Percentiles rank a stretch among this genome's conserved stretches.
Evolutionary conservation across 2,329 filamentous ascomycete species (phyloP).

Genomic region (Aspergillus jensenii): DNA sequence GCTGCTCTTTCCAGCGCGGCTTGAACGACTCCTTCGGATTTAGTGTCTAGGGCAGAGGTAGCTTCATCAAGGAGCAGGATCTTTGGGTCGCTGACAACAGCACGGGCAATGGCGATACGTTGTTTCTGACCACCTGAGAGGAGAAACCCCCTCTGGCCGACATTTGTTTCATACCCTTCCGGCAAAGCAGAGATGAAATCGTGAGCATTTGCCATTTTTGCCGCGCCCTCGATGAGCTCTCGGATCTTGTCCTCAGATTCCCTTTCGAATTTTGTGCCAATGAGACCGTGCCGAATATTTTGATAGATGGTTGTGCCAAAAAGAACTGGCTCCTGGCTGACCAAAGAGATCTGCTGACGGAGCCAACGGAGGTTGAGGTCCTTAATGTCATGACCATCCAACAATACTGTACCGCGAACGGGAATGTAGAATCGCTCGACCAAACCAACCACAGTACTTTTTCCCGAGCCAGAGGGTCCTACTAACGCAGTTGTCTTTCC

Average conservation of each 20-base stretch:
- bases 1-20: constrained; percentile 85
- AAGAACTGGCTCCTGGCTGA: constrained; percentile 88
- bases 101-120: constrained; percentile 89
- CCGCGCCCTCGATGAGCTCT: constrained; percentile 74
- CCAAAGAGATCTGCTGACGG: constrained; percentile 85
- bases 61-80: constrained; percentile 93
- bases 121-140: constrained; percentile 96
- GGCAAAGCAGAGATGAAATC: constrained; percentile 82
- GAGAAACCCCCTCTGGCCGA: constrained; percentile 91
- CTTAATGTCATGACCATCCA: constrained; percentile 81
- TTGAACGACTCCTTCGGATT: constrained; percentile 92
- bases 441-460: constrained; percentile 89
- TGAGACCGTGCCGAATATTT: constrained; percentile 87
- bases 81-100: constrained; percentile 87
- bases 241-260: constrained; percentile 66
- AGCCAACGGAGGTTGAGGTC: constrained; percentile 86
- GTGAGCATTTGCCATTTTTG: constrained; percentile 89
- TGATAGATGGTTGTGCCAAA: constrained; percentile 87
- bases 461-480: constrained; percentile 90
- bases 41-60: constrained; percentile 89
- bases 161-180: constrained; percentile 87
- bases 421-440: constrained; percentile 94
- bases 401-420: constrained; percentile 71
- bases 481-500: constrained; percentile 93
- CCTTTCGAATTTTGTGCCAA: constrained; percentile 75